Conservation (phyloP, 2,329 filamentous ascomycete genomes). For the Teratosphaeria zuluensis region DNA sequence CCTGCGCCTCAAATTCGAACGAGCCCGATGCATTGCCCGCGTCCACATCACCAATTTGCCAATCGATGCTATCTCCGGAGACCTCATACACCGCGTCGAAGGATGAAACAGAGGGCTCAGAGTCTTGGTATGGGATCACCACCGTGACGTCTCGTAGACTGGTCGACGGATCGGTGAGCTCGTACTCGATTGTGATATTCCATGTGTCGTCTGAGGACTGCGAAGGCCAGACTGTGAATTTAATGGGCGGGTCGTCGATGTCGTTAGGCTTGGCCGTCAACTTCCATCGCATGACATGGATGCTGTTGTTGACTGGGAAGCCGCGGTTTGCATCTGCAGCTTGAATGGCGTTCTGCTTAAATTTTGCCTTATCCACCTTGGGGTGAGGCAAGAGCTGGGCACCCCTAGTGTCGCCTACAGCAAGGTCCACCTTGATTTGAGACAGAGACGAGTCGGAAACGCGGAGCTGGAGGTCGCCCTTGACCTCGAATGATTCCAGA, state of each 20-base stretch:
- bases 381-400: constrained; percentile 93
- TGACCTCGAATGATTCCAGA: constrained; percentile 77
- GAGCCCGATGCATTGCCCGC: constrained; percentile 73
- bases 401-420: constrained; percentile 66
- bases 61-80: constrained; percentile 83
- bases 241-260: constrained; percentile 73
- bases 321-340: constrained; percentile 79
- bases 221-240: constrained; percentile 96
- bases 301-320: constrained; percentile 89
- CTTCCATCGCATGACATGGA: constrained; percentile 89
- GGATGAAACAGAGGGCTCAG: constrained; percentile 80
- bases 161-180: constrained; percentile 66
- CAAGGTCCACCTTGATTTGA: constrained; percentile 78
- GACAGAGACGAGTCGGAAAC: constrained; percentile 83
- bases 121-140: constrained; percentile 73
- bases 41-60: constrained; percentile 81
- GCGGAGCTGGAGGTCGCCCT: constrained; percentile 82
- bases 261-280: constrained; percentile 74
- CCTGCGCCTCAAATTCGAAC: constrained; percentile 91
- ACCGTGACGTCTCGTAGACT: constrained; percentile 75
- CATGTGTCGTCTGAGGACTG: constrained; percentile 70
- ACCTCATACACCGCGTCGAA: constrained; percentile 94
- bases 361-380: constrained; percentile 84
- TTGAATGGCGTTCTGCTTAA: constrained; percentile 74
- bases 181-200: constrained; percentile 91